Base-by-base conservation (phyloP, 371 early-diverging fungal species). In the Phascolomyces articulosus region DNA sequence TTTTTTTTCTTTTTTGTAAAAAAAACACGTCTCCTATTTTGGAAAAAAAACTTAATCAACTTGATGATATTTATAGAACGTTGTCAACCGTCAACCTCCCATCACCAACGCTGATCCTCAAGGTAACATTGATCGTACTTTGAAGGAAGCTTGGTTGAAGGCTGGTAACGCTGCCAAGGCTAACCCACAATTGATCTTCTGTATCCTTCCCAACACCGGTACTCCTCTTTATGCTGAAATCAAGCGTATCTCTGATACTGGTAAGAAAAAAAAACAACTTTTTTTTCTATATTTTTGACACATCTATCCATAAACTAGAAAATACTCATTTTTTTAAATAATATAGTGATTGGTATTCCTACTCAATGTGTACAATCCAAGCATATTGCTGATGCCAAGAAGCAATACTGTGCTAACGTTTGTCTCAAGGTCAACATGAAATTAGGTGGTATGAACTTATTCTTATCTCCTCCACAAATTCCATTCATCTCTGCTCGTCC, bases 181-280 rank as follows among this genome's bases (percentile, higher is more conserved):
- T 10, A 63, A 85, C 21, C 94, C 94, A 6, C 94, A 95, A 73
- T 60, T 95, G 16, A 72, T 96, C 28, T 64, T 95, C 15, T 93
- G 95, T 74, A 85, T 98, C 60, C 73, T 98, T 55, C 93, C 94
- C 55, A 92, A 91, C 82, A 95, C 93, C 54, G 92, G 92, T 67
- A 84, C 88, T 16, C 88, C 86, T 3, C 73, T 96, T 4, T 99
- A 99, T 77, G 93, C 94, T 59, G 94, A 95, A 66, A 93, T 98
- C 69, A 99, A 99, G 85, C 87, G 96, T 29, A 87, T 94, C 28
- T 87, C 93, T 29, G 98, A 99, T 75, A 96, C 96, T 2, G 86
- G 67, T 67, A 67, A 57, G 58, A 1, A 16, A 40, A 4, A 29
- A 20, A 6, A 47, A 47, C 18, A 8, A 1, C 7, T 40, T 9